Evolutionary conservation across 202 grass and related monocot genomes (phyloP), one percentile per base, ranked within the genome.

Genomic region (Schoenoplectus triqueter): DNA sequence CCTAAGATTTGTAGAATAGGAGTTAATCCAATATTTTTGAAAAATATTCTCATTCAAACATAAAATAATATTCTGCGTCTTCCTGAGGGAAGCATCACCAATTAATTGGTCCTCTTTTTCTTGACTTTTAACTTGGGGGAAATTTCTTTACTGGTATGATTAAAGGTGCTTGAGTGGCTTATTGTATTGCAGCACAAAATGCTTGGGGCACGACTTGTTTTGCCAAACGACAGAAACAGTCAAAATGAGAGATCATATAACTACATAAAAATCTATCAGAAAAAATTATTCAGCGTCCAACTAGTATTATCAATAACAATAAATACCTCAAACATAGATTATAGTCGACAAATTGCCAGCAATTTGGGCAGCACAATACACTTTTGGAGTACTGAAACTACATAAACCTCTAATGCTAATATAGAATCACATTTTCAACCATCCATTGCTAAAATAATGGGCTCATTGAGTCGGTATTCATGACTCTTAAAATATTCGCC

Each of bases 361-460:
- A 21, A 55, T 75, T 55, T 54, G 19, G 20, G 14, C 19, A 31
- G 15, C 6, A 57, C 52, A 22, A 78, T 78, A 78, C 21, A 78
- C 52, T 42, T 78, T 50, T 8, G 0, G 10, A 57, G 19, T n/a
- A 41, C 20, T 41, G 22, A 40, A 78, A 57, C 54, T 59, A 42
- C 20, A 57, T n/a, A 17, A 78, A 42, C 21, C 6, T 78, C 13
- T 59, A 77, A 74, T 78, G 21, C 52, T 78, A 78, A 44, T 59
- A 22, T 78, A 15, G 6, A 78, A 78, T 60, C 54, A 31, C 7
- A 13, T 3, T 78, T 59, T 60, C 13, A 52, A 31, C 74, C 6
- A 0, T 59, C 54, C 22, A 44, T 75, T 22, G 70, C 8, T 18
- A 60, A 78, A 42, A 73, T 73, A 42, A 60, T 60, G 21, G 0